Percentiles rank a stretch among this genome's conserved stretches.
phyloP scores from a whole-genome alignment of 805 yeast species.

The Saccharomycopsis javanensis region DNA sequence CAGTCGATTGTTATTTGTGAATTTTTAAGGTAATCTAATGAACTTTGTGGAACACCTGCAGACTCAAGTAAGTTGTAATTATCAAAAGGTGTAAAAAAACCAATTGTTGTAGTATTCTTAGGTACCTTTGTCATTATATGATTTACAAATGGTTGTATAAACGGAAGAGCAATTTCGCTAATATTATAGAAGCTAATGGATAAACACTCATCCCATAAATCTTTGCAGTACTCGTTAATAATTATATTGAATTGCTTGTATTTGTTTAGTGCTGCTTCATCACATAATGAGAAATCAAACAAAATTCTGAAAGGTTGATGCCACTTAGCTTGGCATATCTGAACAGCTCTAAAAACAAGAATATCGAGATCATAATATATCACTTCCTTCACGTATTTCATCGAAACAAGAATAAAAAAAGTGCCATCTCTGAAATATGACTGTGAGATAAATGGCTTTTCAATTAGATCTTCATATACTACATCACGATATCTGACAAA shows the following conservation, averaged over 20 bases:
- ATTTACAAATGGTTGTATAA: not conserved
- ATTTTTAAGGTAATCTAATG: constrained; percentile 36
- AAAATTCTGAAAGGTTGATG: constrained; percentile 51
- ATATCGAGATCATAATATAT: constrained; percentile 4
- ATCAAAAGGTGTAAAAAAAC: constrained; percentile 24
- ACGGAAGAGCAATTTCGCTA: not conserved
- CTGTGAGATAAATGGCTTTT: constrained; percentile 44
- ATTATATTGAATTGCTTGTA: not conserved
- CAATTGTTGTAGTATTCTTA: not conserved
- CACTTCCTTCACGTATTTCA: constrained; percentile 28
- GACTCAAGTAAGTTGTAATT: constrained; percentile 35
- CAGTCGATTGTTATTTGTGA: constrained; percentile 34
- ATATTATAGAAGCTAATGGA: constrained; percentile 8
- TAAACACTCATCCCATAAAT: constrained; percentile 3
- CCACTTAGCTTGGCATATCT: constrained; percentile 67
- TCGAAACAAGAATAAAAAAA: constrained; percentile 51
- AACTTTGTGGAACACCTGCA: constrained; percentile 35
- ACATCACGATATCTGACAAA: constrained; percentile 52
- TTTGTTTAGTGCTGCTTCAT: constrained; percentile 16
- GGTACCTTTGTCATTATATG: not conserved
- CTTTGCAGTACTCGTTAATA: not conserved
- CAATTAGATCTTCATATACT: constrained; percentile 36
- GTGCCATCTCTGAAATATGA: constrained; percentile 62
- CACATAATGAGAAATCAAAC: constrained; percentile 59
- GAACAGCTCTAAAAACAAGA: constrained; percentile 51